Conservation (phyloP, 345 rosid species). For the Syzygium aqueum region DNA sequence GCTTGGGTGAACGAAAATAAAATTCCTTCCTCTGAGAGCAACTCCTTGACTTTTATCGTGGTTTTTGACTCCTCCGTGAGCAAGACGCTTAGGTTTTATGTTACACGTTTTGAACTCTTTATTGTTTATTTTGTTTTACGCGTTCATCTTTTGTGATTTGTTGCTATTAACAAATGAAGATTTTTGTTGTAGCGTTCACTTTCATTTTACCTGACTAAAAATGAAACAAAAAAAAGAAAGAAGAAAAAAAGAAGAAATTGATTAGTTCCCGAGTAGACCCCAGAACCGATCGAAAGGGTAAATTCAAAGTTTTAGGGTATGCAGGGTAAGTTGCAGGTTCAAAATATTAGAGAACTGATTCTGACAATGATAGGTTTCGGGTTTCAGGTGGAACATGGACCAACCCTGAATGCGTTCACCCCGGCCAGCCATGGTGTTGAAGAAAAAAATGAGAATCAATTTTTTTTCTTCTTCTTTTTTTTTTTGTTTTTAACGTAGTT, state of each 20-base stretch:
- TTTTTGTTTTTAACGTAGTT: no score
- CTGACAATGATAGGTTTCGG: no score
- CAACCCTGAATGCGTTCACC: rapidly evolving
- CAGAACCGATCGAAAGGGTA: rapidly evolving
- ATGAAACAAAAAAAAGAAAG: not conserved
- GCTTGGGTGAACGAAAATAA: not conserved
- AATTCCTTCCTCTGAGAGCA: not conserved
- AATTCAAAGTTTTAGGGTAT: no score
- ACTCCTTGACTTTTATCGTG: not conserved
- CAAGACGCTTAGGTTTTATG: no score
- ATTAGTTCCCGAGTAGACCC: rapidly evolving
- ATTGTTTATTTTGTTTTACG: not conserved
- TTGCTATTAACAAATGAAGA: not conserved
- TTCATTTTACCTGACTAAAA: not conserved
- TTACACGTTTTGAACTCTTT: not conserved
- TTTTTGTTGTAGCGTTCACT: not conserved
- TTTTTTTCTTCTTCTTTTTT: no score
- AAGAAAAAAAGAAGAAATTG: no score
- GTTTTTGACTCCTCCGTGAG: not conserved
- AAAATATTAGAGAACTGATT: not conserved
- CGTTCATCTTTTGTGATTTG: not conserved
- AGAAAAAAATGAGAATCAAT: no score
- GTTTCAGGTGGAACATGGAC: not conserved
- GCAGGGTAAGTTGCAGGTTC: rapidly evolving
- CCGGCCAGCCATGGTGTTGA: not conserved